Conservation (phyloP, 768 basidiomycete genomes). For the Leccinum disarticulatum region DNA sequence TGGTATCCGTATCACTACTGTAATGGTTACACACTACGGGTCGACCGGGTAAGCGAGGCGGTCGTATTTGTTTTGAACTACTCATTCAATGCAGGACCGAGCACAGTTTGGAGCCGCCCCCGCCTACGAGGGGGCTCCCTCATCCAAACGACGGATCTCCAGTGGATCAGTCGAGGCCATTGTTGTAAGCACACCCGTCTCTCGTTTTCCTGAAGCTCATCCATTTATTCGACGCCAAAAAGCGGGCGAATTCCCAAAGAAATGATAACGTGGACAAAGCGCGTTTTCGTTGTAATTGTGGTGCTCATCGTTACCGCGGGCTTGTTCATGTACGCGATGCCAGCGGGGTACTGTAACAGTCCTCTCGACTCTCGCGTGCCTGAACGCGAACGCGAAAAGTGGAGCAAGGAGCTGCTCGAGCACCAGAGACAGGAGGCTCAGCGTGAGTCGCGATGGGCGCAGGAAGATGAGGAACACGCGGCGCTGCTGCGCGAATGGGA, state of each 20-base stretch:
- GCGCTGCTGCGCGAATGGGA: slow-evolving; percentile 17
- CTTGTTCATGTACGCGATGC: slow-evolving; percentile 12
- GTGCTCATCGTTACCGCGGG: slow-evolving; percentile 1
- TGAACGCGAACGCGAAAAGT: slow-evolving; percentile 22
- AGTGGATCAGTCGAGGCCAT: neutral
- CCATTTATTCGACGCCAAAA: neutral
- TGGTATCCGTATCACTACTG: too few relatives aligned
- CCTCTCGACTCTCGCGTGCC: slow-evolving; percentile 18
- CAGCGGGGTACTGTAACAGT: slow-evolving; percentile 20
- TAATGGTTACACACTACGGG: too few relatives aligned
- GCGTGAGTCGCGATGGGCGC: slow-evolving; percentile 18
- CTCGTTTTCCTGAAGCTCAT: too few relatives aligned
- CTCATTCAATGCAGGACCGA: too few relatives aligned
- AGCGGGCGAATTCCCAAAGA: neutral
- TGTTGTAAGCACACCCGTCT: slow-evolving; percentile 5
- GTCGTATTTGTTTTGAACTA: too few relatives aligned
- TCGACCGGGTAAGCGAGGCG: too few relatives aligned
- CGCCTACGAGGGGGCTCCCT: too few relatives aligned
- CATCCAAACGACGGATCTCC: neutral
- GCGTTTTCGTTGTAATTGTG: neutral
- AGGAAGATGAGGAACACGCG: slow-evolving; percentile 18
- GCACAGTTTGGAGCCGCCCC: too few relatives aligned
- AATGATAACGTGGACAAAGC: neutral
- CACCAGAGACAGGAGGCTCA: slow-evolving; percentile 16
- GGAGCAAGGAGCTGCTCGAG: slow-evolving; percentile 18